These are phyloP conservation scores for Aristolochia californica DNA, from an alignment of 164 flowering plant species.

Conservation along the genomic window DNA sequence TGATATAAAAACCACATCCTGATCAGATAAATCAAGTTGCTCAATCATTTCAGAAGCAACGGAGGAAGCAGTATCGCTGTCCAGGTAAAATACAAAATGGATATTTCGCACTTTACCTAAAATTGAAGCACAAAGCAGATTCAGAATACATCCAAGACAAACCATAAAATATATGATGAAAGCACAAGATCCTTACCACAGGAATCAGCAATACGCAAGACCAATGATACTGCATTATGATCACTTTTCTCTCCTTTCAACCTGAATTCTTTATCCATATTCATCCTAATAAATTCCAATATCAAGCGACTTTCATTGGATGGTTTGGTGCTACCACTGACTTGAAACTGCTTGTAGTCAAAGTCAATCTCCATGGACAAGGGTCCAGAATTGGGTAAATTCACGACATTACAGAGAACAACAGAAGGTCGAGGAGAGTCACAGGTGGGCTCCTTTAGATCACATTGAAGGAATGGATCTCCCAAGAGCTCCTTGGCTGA, in stretches of 20 bases:
- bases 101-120: constrained; percentile 51
- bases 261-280: constrained; percentile 34
- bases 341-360: constrained; percentile 22
- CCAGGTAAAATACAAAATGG: constrained; percentile 51
- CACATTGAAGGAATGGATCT: constrained; percentile 49
- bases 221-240: constrained; percentile 35
- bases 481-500: constrained; percentile 58
- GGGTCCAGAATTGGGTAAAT: constrained; percentile 17
- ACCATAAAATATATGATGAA: background rate
- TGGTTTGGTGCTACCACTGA: constrained; percentile 16
- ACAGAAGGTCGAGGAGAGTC: constrained; percentile 17
- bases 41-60: constrained; percentile 77
- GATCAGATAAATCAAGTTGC: constrained; percentile 38
- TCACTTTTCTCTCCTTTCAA: constrained; percentile 42
- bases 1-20: constrained; percentile 44
- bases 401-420: constrained; percentile 7
- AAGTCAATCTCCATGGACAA: constrained; percentile 50
- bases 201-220: constrained; percentile 39
- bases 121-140: background rate
- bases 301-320: constrained; percentile 16
- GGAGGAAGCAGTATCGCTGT: constrained; percentile 50
- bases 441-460: constrained; percentile 16
- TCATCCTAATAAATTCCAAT: constrained; percentile 30
- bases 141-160: no score
- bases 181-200: constrained; percentile 27